A percentile compares a stretch with the other conserved stretches of the same genome.
These are phyloP conservation scores for Cercospora beticola DNA, from an alignment of 2,329 filamentous ascomycete species.

Conservation along the genomic window DNA sequence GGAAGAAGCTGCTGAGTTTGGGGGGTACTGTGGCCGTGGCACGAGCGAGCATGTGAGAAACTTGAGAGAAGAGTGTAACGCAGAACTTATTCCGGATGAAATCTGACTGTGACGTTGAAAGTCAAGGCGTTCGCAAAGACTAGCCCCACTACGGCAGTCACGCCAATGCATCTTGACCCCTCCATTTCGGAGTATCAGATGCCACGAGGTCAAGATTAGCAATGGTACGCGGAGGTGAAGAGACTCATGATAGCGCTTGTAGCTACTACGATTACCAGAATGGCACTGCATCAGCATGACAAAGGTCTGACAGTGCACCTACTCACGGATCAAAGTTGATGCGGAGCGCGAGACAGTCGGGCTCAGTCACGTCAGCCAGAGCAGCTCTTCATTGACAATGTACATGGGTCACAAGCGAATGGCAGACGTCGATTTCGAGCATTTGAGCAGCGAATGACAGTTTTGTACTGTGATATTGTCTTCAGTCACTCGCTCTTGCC, in stretches of 20 bases:
- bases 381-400: neutral
- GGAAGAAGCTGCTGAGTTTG: neutral
- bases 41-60: constrained; percentile 2
- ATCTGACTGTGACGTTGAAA: constrained; percentile 7
- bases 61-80: neutral
- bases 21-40: neutral
- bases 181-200: neutral
- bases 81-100: neutral
- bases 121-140: neutral
- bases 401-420: neutral
- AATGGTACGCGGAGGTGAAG: neutral
- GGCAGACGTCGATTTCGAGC: neutral
- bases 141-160: neutral
- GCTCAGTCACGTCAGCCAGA: neutral
- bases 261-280: neutral
- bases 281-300: neutral
- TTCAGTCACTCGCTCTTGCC: neutral
- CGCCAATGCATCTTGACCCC: constrained; percentile 1
- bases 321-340: neutral
- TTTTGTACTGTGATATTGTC: neutral
- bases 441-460: neutral
- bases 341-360: neutral
- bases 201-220: neutral
- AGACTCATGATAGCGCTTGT: neutral
- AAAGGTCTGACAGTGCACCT: neutral